phyloP scores from a whole-genome alignment of 768 basidiomycete species.

The Suillus fuscotomentosus region DNA sequence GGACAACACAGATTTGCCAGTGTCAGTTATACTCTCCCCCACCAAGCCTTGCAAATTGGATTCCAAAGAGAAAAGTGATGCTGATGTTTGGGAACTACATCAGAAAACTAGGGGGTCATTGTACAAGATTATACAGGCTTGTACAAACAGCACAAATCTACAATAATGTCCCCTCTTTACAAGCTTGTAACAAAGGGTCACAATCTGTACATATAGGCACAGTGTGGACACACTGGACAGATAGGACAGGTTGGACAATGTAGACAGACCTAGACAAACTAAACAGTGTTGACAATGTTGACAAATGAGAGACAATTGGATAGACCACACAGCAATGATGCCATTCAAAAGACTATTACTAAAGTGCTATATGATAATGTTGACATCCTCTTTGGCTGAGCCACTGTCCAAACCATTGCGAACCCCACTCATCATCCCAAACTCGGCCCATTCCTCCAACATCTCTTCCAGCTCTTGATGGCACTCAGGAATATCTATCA shows the following conservation, averaged over 20 bases:
- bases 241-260: neutral
- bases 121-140: neutral
- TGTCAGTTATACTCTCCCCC: too few species aligned
- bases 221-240: neutral
- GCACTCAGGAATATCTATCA: neutral
- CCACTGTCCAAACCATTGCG: neutral
- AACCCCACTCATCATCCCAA: neutral
- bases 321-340: neutral
- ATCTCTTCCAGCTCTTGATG: neutral
- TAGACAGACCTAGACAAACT: neutral
- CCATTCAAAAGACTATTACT: neutral
- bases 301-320: neutral
- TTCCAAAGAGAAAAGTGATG: too few species aligned
- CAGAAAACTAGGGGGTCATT: neutral
- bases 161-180: neutral
- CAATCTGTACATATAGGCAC: neutral
- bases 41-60: too few species aligned
- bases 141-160: neutral
- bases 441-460: neutral
- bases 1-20: too few species aligned
- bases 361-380: neutral
- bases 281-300: neutral
- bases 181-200: too few species aligned
- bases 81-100: too few species aligned
- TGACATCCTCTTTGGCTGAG: neutral